Base-by-base conservation (phyloP, 306 rosid species). In the Canavalia gladiata region DNA sequence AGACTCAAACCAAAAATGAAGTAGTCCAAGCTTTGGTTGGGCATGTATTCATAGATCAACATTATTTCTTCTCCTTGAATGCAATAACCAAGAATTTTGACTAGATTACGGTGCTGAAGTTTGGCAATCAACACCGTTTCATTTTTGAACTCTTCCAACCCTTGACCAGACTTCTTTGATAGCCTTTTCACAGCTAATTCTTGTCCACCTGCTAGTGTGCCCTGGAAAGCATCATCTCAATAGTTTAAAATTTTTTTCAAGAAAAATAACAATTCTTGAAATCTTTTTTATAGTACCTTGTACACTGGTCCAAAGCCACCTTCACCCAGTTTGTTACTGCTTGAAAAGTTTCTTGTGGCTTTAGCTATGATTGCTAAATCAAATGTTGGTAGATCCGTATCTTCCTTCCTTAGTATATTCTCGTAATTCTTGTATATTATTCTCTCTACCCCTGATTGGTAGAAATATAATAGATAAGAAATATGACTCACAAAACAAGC, bases 231-330 rank as follows among this genome's bases (percentile, higher is more conserved):
- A 54, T 76, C n/a, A 33, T 76, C 30, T 46, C 25, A 12, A 30
- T 4, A 33, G 37, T 63, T 18, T 8, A 62, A 47, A 62, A 62
- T 31, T 31, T 31, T 25, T 0, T 51, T n/a, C 8, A 41, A 7
- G 9, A 30, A 34, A n/a, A 47, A n/a, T 8, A 4, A 3, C 6
- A 63, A 33, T 34, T 37, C 7, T 8, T 31, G 8, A 34, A 8
- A 8, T 18, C 0, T 4, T 2, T 45, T 43, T 3, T 30, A 5
- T 41, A 37, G 5, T 77, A 87, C 90, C 90, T 49, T 83, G 75
- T 83, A 83, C 31, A 87, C 87, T 8, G 81, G 41, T 73, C 90
- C 90, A 64, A 76, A 87, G 54, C 90, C 90, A 52, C 89, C 89
- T 79, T 79, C 77, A 11, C 89, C 89, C 2, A 86, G 84, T 77